phyloP scores from a whole-genome alignment of 2,329 filamentous ascomycete species.

The Ophiocordyceps camponoti-saundersi region DNA sequence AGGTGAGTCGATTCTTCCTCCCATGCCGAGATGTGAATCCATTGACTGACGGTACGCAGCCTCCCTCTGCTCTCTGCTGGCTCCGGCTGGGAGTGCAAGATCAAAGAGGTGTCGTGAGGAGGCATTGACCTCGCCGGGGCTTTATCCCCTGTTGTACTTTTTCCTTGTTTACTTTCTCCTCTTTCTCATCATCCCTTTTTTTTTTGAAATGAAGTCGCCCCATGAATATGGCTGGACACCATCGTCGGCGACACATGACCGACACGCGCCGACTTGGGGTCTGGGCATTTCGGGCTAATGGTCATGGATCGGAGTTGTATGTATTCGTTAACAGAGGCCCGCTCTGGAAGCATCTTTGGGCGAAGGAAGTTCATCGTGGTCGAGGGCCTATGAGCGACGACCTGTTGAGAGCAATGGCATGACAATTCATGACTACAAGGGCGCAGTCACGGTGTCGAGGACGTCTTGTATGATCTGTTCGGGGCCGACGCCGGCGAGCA shows the following conservation, averaged over 20 bases:
- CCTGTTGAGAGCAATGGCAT: not conserved
- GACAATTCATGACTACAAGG: slow-evolving; percentile 12
- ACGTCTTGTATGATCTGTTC: slow-evolving; percentile 52
- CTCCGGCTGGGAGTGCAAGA: slow-evolving; percentile 81
- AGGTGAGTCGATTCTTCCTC: slow-evolving; percentile 41
- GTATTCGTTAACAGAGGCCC: not conserved
- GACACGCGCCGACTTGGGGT: not conserved
- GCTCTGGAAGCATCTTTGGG: not conserved
- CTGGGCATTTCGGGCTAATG: not conserved
- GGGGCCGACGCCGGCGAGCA: slow-evolving; percentile 45
- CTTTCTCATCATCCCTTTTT: too few relatives aligned
- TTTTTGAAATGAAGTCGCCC: not conserved
- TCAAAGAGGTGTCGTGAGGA: slow-evolving; percentile 52
- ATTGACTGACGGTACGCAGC: slow-evolving; percentile 28
- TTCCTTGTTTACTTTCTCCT: not conserved
- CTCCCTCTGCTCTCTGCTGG: slow-evolving; percentile 65
- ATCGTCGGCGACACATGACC: not conserved
- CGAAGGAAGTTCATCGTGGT: not conserved
- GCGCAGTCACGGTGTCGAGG: slow-evolving; percentile 36
- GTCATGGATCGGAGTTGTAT: not conserved
- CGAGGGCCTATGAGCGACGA: not conserved
- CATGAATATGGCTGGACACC: not conserved
- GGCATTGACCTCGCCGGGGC: not conserved
- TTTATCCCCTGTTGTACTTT: not conserved
- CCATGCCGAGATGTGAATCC: not conserved